Percentiles rank a stretch among this genome's conserved stretches.
These are phyloP conservation scores for Phaffomyces opuntiae DNA, from an alignment of 805 yeast genomes.

Conservation along the genomic window DNA sequence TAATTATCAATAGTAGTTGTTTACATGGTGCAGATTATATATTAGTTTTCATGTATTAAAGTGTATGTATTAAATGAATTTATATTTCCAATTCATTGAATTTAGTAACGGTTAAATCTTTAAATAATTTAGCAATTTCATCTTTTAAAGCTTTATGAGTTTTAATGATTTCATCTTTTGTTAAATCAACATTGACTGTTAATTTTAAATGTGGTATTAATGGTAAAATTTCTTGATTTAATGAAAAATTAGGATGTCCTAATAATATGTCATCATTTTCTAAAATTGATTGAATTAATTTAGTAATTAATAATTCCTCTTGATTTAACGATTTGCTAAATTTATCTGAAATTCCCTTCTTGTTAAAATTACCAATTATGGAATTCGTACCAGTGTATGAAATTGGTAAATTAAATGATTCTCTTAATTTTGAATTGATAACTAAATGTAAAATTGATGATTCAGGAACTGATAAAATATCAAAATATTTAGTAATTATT, in stretches of 20 bases:
- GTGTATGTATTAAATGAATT: background rate
- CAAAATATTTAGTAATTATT: slow-evolving; percentile 32
- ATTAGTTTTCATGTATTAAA: background rate
- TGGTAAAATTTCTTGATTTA: slow-evolving; percentile 71
- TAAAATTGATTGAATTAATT: slow-evolving; percentile 52
- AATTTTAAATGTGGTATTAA: slow-evolving; percentile 54
- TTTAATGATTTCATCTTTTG: slow-evolving; percentile 35
- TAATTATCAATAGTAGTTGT: too few species aligned
- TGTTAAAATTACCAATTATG: slow-evolving; percentile 21
- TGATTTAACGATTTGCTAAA: slow-evolving; percentile 29
- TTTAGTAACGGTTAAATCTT: slow-evolving; percentile 1
- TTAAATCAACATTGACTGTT: slow-evolving; percentile 40
- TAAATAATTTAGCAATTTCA: slow-evolving; percentile 21
- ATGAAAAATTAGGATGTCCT: slow-evolving; percentile 54
- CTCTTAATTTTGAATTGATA: slow-evolving; percentile 41
- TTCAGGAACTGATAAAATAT: slow-evolving; percentile 45
- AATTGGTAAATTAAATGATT: slow-evolving; percentile 37
- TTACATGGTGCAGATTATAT: background rate
- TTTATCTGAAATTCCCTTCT: slow-evolving; percentile 26
- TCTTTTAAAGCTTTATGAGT: slow-evolving; percentile 34
- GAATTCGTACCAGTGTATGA: slow-evolving; percentile 25
- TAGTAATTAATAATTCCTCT: slow-evolving; percentile 60
- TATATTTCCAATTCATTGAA: background rate
- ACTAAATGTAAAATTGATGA: slow-evolving; percentile 70
- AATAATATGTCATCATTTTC: slow-evolving; percentile 45